Conservation (phyloP, 140 eudicot species). For the Oenanthe javanica region DNA sequence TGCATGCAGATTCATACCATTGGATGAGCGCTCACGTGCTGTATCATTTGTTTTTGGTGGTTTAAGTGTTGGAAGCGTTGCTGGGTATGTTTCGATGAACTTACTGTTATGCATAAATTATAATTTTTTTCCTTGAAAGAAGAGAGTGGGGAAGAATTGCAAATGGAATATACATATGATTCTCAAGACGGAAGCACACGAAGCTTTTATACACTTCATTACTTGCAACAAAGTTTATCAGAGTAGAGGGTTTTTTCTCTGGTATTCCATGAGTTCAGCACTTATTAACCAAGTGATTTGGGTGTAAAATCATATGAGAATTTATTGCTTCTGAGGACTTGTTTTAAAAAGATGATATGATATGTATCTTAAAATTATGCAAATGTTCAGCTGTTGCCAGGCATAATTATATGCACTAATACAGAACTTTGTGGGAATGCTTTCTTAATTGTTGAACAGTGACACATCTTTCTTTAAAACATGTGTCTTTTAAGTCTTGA, state of each 20-base stretch:
- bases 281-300: neutral
- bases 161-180: neutral
- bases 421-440: neutral
- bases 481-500: neutral
- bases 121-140: neutral
- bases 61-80: conserved; percentile 87
- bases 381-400: neutral
- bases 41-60: conserved; percentile 99
- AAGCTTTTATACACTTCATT: neutral
- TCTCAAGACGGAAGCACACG: neutral
- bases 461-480: neutral
- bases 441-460: neutral
- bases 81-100: conserved; percentile 54
- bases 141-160: neutral
- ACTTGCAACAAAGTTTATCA: neutral
- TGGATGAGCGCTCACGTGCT: conserved; percentile 94
- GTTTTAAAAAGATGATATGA: neutral
- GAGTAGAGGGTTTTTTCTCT: neutral
- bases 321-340: neutral
- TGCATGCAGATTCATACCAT: conserved; percentile 62
- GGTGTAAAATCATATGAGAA: neutral
- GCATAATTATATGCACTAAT: neutral
- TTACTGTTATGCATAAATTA: neutral
- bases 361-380: neutral
- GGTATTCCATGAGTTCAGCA: neutral